These are phyloP conservation scores for Ceratocystis cacaofunesta DNA, from an alignment of 2,329 filamentous ascomycete genomes.

Conservation along the genomic window DNA sequence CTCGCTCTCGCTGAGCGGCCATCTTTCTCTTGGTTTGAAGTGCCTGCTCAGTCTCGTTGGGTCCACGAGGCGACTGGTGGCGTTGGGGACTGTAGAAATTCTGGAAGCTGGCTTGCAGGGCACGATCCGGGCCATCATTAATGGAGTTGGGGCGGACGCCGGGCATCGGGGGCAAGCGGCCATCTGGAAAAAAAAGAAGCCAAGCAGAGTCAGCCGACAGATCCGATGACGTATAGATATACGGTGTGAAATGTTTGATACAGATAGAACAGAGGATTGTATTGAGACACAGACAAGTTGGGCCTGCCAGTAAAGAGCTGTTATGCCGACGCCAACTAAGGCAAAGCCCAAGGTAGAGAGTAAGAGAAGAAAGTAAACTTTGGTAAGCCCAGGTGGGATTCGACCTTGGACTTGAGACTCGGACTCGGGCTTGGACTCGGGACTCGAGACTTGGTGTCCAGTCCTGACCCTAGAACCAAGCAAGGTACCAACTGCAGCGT, in stretches of 20 bases:
- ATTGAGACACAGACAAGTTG: slow-evolving; percentile 12
- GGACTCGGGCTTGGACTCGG: not conserved
- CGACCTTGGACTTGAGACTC: not conserved
- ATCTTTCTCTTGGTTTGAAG: slow-evolving; percentile 98
- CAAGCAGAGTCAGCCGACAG: slow-evolving; percentile 4
- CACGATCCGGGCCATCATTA: slow-evolving; percentile 54
- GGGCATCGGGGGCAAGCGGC: slow-evolving; percentile 38
- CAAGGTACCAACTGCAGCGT: not conserved
- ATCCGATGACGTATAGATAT: not conserved
- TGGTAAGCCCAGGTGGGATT: not conserved
- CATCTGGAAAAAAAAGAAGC: slow-evolving; percentile 37
- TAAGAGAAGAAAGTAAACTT: slow-evolving; percentile 1
- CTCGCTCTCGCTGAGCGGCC: slow-evolving; percentile 96
- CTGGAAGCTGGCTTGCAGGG: slow-evolving; percentile 45
- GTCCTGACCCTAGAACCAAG: not conserved
- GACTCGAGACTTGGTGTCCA: not conserved
- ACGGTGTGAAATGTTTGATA: not conserved
- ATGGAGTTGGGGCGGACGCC: slow-evolving; percentile 66
- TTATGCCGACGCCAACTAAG: not conserved
- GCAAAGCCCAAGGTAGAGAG: slow-evolving; percentile 4
- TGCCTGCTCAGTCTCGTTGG: slow-evolving; percentile 89
- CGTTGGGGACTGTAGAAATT: slow-evolving; percentile 90
- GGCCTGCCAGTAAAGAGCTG: not conserved
- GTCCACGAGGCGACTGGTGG: slow-evolving; percentile 65
- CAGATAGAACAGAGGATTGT: slow-evolving; percentile 5